Conservation (phyloP, 2,329 filamentous ascomycete species). For the Chrysoporthe deuterocubensis region DNA sequence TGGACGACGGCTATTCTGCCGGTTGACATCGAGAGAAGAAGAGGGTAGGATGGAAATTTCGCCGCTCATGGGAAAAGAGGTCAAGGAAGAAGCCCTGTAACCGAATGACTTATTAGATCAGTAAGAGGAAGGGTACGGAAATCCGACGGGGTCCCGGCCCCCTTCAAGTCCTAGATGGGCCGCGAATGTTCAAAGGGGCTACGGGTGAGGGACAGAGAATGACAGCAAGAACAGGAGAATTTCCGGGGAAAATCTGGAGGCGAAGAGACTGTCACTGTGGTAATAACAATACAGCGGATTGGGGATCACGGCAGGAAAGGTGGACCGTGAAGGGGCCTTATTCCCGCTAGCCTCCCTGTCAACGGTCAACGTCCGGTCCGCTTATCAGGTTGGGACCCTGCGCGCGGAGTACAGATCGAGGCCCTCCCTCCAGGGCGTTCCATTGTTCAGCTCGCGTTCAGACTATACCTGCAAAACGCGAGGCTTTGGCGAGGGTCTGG, state of each 20-base stretch:
- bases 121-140: not conserved
- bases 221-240: constrained; percentile 5
- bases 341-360: constrained; percentile 28
- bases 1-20: constrained; percentile 16
- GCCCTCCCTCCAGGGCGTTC: not conserved
- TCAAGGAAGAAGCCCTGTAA: not conserved
- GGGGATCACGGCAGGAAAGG: constrained; percentile 12
- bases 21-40: constrained; percentile 7
- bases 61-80: constrained; percentile 14
- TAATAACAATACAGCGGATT: constrained; percentile 15
- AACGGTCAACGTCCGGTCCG: constrained; percentile 27
- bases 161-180: constrained; percentile 14
- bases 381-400: constrained; percentile 23
- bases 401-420: not conserved
- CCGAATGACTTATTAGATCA: constrained; percentile 17
- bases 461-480: constrained; percentile 17
- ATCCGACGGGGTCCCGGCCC: constrained; percentile 14
- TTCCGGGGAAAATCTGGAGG: constrained; percentile 9
- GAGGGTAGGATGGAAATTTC: not conserved
- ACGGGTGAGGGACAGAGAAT: not conserved
- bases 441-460: not conserved
- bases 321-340: constrained; percentile 22
- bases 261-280: constrained; percentile 17
- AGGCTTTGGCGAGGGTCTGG: not conserved
- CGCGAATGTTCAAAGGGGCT: not conserved